Evolutionary conservation across 2,329 filamentous ascomycete genomes (phyloP), one percentile per base, ranked within the genome.

Genomic region (Aspergillus niger): DNA sequence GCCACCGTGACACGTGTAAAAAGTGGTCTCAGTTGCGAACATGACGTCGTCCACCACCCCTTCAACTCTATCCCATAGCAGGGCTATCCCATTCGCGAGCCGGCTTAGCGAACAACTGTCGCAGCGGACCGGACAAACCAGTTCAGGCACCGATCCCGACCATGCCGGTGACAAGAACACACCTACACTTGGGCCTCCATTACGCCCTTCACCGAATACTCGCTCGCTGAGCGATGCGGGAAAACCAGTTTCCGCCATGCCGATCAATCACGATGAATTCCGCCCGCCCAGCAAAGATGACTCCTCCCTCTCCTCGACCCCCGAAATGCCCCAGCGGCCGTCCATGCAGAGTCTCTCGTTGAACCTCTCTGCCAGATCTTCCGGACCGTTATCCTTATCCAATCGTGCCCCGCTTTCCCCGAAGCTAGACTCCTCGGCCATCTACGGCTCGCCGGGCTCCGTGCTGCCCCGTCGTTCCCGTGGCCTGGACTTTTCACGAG

Each of bases 401-500:
- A 88, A 85, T 70, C 87, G 83, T 63, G 79, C 81, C 26, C 91
- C 92, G 67, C 83, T 94, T 61, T 96, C 92, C 2, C 92, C 93
- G 15, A 92, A 96, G 74, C 85, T 95, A 64, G 92, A 97, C 75
- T 85, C 91, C 58, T 89, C 89, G 20, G 90, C 92, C 67, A 91
- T 89, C 51, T 97, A 96, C 79, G 90, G 90, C 44, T 94, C 92
- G 1, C 92, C 93, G 2, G 89, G 91, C 26, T 96, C 93, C 57
- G 90, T 96, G 50, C 84, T 98, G 7, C 94, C 94, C 17, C 87
- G 94, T 65, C 89, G 93, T 63, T 97, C 93, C 30, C 87, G 94
- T 58, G 94, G 94, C 47, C 82, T 97, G 62, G 94, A 98, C 78
- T 98, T 97, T 76, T 94, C 94, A 43, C 86, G 94, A 67, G 93